Evolutionary conservation across 78 protist genomes (phyloP).

Genomic region (Dictyostelium citrinum): DNA sequence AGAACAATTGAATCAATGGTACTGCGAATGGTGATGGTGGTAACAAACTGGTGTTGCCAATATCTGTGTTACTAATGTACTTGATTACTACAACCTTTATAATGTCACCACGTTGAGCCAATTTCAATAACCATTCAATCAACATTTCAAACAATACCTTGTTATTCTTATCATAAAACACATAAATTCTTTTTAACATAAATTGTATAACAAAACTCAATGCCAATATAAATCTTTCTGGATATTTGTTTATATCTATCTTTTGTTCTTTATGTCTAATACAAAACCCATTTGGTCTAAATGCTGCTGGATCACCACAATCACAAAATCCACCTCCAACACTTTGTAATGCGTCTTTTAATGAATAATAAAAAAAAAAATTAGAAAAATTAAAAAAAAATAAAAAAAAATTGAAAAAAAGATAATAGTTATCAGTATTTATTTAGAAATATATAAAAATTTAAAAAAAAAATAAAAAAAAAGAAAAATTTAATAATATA

Average conservation of each 20-base stretch:
- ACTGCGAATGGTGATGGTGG: slow-evolving; percentile 54
- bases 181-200: slow-evolving; percentile 30
- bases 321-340: slow-evolving; percentile 90
- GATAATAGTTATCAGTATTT: background rate
- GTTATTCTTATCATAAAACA: slow-evolving; percentile 21
- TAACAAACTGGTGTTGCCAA: slow-evolving; percentile 19
- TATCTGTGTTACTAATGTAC: slow-evolving; percentile 47
- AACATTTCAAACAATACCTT: background rate
- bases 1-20: slow-evolving; percentile 22
- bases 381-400: background rate
- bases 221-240: slow-evolving; percentile 42
- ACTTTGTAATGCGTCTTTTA: slow-evolving; percentile 56
- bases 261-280: slow-evolving; percentile 44
- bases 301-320: slow-evolving; percentile 85
- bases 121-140: slow-evolving; percentile 57
- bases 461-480: background rate
- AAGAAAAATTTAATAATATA: too few relatives aligned
- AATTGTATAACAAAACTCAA: slow-evolving; percentile 23
- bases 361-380: background rate
- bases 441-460: background rate
- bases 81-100: slow-evolving; percentile 49
- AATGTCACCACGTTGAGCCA: slow-evolving; percentile 60
- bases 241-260: slow-evolving; percentile 58
- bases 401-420: background rate
- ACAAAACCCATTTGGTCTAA: slow-evolving; percentile 48